Conservation (phyloP, 192 early-diverging fungal species). For the Entomortierella beljakovae region DNA sequence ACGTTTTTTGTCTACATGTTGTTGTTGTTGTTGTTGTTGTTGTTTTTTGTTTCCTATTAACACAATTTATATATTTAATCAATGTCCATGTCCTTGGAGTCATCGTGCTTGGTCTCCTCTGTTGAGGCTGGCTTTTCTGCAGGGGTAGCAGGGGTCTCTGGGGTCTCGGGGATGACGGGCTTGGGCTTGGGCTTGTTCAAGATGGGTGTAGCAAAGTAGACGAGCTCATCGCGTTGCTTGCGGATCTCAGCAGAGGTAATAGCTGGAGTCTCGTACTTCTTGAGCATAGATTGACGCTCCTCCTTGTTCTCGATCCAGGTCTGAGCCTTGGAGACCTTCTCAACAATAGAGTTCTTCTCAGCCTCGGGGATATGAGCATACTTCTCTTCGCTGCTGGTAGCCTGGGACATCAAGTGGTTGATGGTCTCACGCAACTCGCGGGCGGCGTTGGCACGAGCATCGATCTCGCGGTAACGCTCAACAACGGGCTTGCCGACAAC, state of each 20-base stretch:
- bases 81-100: slow-evolving; percentile 51
- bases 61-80: slow-evolving; percentile 18
- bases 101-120: slow-evolving; percentile 53
- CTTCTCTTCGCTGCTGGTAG: slow-evolving; percentile 82
- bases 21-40: too few species aligned
- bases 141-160: slow-evolving; percentile 30
- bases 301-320: slow-evolving; percentile 90
- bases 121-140: slow-evolving; percentile 23
- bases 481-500: slow-evolving; percentile 84
- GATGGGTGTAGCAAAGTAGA: slow-evolving; percentile 80
- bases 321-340: slow-evolving; percentile 79
- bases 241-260: slow-evolving; percentile 79
- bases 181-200: slow-evolving; percentile 93
- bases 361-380: slow-evolving; percentile 88
- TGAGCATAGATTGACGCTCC: slow-evolving; percentile 76
- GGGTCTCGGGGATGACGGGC: slow-evolving; percentile 71
- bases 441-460: slow-evolving; percentile 87
- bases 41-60: slow-evolving; percentile 1
- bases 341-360: slow-evolving; percentile 86
- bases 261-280: slow-evolving; percentile 81
- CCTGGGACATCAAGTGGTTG: slow-evolving; percentile 76
- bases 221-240: slow-evolving; percentile 78
- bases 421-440: slow-evolving; percentile 84
- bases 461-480: slow-evolving; percentile 84
- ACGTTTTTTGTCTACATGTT: too few species aligned